Evolutionary conservation across 257 asterid species (phyloP).

Genomic region (Capsicum rhomboideum): DNA sequence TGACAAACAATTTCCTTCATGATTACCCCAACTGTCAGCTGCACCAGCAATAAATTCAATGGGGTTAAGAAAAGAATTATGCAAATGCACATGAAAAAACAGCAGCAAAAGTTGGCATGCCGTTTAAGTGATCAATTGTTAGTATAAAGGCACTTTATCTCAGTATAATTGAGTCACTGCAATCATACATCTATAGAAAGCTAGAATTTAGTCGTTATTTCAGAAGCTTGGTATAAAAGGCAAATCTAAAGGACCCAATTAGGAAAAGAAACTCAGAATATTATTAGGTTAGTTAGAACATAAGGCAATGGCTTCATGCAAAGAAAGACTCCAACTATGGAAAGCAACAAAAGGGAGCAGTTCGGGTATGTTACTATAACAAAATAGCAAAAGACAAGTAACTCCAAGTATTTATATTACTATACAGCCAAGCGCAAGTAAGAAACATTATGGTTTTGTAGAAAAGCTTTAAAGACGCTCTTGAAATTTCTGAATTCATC

Average conservation of each 20-base stretch:
- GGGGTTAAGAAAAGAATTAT: slow-evolving; percentile 2
- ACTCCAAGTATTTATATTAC: neutral
- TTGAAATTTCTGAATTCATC: neutral
- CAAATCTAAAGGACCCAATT: neutral
- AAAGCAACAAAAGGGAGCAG: neutral
- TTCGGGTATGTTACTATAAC: neutral
- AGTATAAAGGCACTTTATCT: neutral
- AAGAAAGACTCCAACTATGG: neutral
- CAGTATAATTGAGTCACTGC: too few relatives aligned
- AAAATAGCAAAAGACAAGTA: neutral
- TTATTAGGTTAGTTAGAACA: neutral
- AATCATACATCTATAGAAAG: neutral
- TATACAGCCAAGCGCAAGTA: neutral
- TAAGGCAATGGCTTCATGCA: neutral
- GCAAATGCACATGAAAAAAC: neutral
- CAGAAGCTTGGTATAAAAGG: neutral
- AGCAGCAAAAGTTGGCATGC: neutral
- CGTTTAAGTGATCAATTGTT: neutral
- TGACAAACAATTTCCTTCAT: slow-evolving; percentile 68
- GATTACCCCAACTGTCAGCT: slow-evolving; percentile 62
- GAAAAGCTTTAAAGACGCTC: neutral
- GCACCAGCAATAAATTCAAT: slow-evolving; percentile 21
- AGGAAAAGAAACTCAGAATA: neutral
- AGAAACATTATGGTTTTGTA: neutral
- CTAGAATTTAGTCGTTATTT: neutral